Evolutionary conservation across 768 basidiomycete species (phyloP).

Genomic region (Termitomyces sp.): DNA sequence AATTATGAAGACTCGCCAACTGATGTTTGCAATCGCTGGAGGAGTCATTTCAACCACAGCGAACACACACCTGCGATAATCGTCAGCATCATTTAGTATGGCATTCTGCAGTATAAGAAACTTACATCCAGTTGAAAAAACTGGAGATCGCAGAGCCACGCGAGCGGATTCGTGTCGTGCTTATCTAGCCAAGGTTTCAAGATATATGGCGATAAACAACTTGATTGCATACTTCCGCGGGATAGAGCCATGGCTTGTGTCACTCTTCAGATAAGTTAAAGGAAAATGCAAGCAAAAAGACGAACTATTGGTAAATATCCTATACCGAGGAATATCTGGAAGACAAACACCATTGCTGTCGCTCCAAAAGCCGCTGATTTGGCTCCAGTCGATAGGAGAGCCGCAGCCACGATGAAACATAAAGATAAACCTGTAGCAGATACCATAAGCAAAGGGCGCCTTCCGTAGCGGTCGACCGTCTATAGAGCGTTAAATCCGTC

Average conservation of each 20-base stretch:
- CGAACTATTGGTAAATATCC: constrained; percentile 33
- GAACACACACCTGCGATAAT: constrained; percentile 24
- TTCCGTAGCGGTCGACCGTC: constrained; percentile 34
- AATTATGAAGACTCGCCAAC: constrained; percentile 38
- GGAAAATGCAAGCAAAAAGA: not conserved
- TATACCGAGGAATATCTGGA: constrained; percentile 35
- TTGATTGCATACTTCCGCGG: constrained; percentile 20
- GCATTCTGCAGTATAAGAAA: not conserved
- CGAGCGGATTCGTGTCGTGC: constrained; percentile 31
- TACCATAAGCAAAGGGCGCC: constrained; percentile 30
- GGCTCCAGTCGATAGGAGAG: constrained; percentile 27
- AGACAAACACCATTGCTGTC: constrained; percentile 34
- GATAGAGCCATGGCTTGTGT: constrained; percentile 27
- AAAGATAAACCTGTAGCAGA: constrained; percentile 30
- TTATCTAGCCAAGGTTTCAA: constrained; percentile 18
- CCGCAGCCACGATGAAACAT: constrained; percentile 30
- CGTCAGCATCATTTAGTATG: not conserved
- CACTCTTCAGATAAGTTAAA: not conserved
- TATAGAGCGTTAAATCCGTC: constrained; percentile 3
- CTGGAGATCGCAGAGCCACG: constrained; percentile 27
- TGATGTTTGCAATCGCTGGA: constrained; percentile 35
- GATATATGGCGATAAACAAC: too few species aligned
- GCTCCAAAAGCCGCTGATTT: constrained; percentile 28
- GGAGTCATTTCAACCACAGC: constrained; percentile 37
- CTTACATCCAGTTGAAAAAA: constrained; percentile 27